Percentiles rank a stretch among this genome's conserved stretches.
phyloP scores from a whole-genome alignment of 345 rosid genomes.

The Arabis hirsuta region DNA sequence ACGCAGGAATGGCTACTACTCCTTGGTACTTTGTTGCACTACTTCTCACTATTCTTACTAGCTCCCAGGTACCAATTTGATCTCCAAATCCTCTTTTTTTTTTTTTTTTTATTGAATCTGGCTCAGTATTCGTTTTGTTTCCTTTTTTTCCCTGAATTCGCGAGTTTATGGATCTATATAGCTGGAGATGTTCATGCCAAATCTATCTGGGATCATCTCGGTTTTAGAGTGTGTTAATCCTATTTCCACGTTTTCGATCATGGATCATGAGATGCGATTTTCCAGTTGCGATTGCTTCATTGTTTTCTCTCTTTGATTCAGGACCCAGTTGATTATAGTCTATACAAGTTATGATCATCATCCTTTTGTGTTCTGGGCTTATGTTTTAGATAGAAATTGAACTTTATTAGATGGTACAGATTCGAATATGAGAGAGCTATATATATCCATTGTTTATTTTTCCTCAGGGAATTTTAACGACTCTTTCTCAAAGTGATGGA shows the following conservation, averaged over 20 bases:
- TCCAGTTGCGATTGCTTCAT: not conserved
- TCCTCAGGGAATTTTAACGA: slow-evolving; percentile 83
- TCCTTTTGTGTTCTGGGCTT: not conserved
- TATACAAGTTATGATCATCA: not conserved
- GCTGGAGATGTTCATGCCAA: no score
- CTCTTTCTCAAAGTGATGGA: slow-evolving; percentile 89
- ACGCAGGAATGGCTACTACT: slow-evolving; percentile 38
- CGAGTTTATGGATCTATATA: no score
- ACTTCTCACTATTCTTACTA: slow-evolving; percentile 66
- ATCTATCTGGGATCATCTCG: no score
- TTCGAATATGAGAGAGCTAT: not conserved
- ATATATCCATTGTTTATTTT: not conserved
- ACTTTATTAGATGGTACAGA: not conserved
- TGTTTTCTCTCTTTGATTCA: no score
- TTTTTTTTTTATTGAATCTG: no score
- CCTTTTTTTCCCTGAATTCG: no score
- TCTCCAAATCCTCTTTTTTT: not conserved
- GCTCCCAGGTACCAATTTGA: slow-evolving; percentile 56
- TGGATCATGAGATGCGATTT: not conserved
- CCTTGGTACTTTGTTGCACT: slow-evolving; percentile 57
- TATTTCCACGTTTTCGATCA: no score
- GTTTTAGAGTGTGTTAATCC: no score
- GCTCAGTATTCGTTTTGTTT: no score
- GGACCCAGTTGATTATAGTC: not conserved
- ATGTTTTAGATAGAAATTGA: not conserved